Evolutionary conservation across 2,329 filamentous ascomycete species (phyloP), one percentile per base, ranked within the genome.

Genomic region (Xylaria sp.): DNA sequence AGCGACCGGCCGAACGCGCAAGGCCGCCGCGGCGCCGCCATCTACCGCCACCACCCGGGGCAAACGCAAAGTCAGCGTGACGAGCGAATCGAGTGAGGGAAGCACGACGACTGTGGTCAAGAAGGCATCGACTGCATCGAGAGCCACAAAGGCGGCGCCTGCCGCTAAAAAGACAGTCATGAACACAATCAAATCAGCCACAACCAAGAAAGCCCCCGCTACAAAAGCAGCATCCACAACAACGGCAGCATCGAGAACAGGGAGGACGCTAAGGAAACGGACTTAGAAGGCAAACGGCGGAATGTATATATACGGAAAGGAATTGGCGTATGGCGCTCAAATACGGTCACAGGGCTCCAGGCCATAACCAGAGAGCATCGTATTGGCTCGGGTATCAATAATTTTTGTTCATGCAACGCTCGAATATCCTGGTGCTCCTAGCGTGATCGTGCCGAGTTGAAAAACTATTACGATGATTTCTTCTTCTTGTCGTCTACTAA

Each of bases 401-500:
- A 65, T 65, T 63, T 67, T 63, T 36, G 48, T 60, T 63, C 63
- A 67, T 57, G 52, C 60, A 63, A 55, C 55, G 30, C 53, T 71
- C 58, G 43, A 63, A 52, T 71, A 65, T 67, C 53, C 53, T 65
- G 60, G 58, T 34, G 34, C 43, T 65, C 43, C 61, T 52, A 48
- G 64, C 61, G 67, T 70, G 68, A 71, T 60, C 30, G 53, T 62
- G 53, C 30, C 60, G 18, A 23, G 34, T 34, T 62, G 46, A 60
- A 41, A 65, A 58, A 41, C 41, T 45, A n/a, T 65, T 61, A 67
- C 63, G 63, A 64, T 52, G 64, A 89, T 84, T 97, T 97, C 85
- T 93, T 97, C 85, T 93, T 94, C 89, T 97, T 97, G 79, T 97
- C 95, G 81, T 98, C 95, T 50, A 98, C 88, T 77, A 94, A 83